Evolutionary conservation across 1,284 basidiomycete genomes (phyloP).

Genomic region (Cryptococcus sp.): DNA sequence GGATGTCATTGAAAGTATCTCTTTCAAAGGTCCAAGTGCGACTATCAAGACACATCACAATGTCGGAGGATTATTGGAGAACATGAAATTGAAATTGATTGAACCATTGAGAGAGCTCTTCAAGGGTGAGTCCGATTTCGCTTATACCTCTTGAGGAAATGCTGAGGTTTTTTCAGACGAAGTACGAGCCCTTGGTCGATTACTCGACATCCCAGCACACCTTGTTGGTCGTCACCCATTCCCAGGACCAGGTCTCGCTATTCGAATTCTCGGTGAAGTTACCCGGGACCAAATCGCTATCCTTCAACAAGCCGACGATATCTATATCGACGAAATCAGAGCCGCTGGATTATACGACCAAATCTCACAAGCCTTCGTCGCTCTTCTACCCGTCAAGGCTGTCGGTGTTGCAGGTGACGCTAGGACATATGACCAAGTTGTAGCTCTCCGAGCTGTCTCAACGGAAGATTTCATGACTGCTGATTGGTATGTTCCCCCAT

Average conservation of each 20-base stretch:
- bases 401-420: constrained; percentile 98
- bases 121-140: constrained; percentile 64
- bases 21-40: constrained; percentile 98
- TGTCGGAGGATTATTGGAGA: constrained; percentile 89
- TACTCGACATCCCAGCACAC: constrained; percentile 86
- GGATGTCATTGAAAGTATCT: constrained; percentile 98
- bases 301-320: constrained; percentile 89
- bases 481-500: constrained; percentile 63
- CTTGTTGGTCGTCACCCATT: constrained; percentile 98
- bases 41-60: constrained; percentile 99
- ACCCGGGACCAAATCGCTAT: constrained; percentile 89
- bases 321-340: constrained; percentile 98
- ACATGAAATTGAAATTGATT: constrained; percentile 99
- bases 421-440: constrained; percentile 95
- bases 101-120: constrained; percentile 97
- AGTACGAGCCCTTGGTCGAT: constrained; percentile 84
- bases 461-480: constrained; percentile 98
- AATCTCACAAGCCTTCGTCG: constrained; percentile 96
- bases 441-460: constrained; percentile 83
- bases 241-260: constrained; percentile 98
- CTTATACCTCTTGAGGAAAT: not conserved
- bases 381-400: constrained; percentile 91
- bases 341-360: constrained; percentile 87
- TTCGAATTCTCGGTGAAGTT: constrained; percentile 93
- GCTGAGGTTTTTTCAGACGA: constrained; percentile 62